Evolutionary conservation across 352 stramenopile genomes (phyloP), one percentile per base, ranked within the genome.

Genomic region (Sclerospora graminicola): DNA sequence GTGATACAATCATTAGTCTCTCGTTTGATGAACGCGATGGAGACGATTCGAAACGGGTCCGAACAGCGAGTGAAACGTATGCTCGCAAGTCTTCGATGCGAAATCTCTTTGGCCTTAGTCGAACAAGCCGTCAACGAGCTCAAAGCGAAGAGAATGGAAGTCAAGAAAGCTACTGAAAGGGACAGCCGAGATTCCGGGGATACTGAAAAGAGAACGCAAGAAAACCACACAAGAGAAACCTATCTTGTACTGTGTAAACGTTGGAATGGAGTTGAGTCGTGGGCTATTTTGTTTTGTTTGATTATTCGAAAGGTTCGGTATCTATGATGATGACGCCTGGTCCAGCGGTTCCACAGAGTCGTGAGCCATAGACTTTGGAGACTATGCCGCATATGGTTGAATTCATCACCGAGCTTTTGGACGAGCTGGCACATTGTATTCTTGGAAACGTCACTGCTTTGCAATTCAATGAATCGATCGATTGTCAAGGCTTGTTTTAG

Each of bases 381-480:
- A 26, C 6, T n/a, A n/a, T n/a, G n/a, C n/a, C 21, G 6, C 21
- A 26, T 26, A 6, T 6, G 21, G 3, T 6, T 26, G 21, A 26
- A 3, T n/a, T n/a, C n/a, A n/a, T n/a, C n/a, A n/a, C n/a, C n/a
- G n/a, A n/a, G n/a, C n/a, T n/a, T n/a, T n/a, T 73, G 40, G 16
- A 91, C 63, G 30, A 54, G 48, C 44, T 84, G 70, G 0, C 74
- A 71, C 33, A 89, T 27, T 13, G 36, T 50, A 64, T 91, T 87
- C 56, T 91, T 91, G 51, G 64, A 63, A 9, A 89, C 76, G 7
- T 91, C 76, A 43, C 69, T 85, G 55, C 74, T 89, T 30, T 78
- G 66, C 4, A 90, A 45, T 58, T 89, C 79, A n/a, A 90, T 63
- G 21, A 84, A 85, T 13, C 70, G 63, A 27, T 84, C 69, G 21